phyloP scores from a whole-genome alignment of 805 yeast genomes.

The Barnettozyma siamensis region DNA sequence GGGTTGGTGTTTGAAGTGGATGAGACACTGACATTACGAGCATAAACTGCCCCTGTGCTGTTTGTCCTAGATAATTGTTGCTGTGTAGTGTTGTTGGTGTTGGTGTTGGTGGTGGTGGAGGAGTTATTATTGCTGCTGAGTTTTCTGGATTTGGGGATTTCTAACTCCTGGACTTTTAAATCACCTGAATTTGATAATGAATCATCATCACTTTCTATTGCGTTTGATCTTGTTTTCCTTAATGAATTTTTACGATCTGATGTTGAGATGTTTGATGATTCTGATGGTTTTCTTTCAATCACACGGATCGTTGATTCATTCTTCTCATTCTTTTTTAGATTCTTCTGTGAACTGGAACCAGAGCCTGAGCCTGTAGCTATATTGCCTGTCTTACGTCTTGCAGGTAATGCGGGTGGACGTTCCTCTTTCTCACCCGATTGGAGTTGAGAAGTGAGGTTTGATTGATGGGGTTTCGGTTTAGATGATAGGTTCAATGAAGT shows the following conservation, averaged over 20 bases:
- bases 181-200: constrained; percentile 17
- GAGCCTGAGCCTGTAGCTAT: too few relatives aligned
- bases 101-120: too few relatives aligned
- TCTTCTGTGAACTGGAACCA: too few relatives aligned
- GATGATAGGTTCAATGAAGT: not conserved
- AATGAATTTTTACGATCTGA: not conserved
- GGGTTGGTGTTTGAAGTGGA: not conserved
- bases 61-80: too few relatives aligned
- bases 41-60: not conserved
- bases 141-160: constrained; percentile 7
- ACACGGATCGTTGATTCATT: not conserved
- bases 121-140: not conserved
- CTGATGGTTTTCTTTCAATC: constrained; percentile 6
- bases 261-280: too few relatives aligned
- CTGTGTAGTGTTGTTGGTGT: too few relatives aligned
- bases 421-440: constrained; percentile 1
- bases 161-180: constrained; percentile 19
- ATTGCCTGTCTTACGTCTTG: too few relatives aligned
- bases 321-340: not conserved
- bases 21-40: not conserved
- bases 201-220: constrained; percentile 5
- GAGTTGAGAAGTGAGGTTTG: not conserved
- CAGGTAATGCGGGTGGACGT: too few relatives aligned
- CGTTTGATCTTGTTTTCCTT: not conserved
- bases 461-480: not conserved